Base-by-base conservation (phyloP, 2,329 filamentous ascomycete species). In the Penicillium sclerotiorum region DNA sequence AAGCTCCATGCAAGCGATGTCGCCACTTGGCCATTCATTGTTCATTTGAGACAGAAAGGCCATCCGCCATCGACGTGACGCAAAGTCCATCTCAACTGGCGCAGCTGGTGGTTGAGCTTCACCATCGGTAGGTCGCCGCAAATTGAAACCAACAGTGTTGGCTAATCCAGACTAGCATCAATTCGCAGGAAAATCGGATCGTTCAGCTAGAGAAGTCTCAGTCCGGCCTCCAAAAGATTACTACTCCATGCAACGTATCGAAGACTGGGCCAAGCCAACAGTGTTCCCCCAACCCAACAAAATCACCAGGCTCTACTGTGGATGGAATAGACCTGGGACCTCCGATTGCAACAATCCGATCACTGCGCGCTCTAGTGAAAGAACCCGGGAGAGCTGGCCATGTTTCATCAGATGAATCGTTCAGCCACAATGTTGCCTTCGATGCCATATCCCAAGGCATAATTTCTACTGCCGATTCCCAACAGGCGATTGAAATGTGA, bases 281-380 rank as follows among this genome's bases (percentile, higher is more conserved):
- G n/a, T n/a, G n/a, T n/a, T n/a, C n/a, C n/a, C n/a, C n/a, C n/a
- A n/a, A n/a, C n/a, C n/a, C n/a, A n/a, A n/a, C n/a, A n/a, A n/a
- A n/a, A n/a, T n/a, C 21, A 12, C 33, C 49, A 18, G 17, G 25
- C 5, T 57, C 57, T 11, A 52, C 33, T 7, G 47, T 61, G 25
- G 57, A 61, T 35, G 42, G 47, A 5, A 56, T 61, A 27, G 45
- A 54, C 15, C 32, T 61, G 11, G 59, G 56, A 7, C 45, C 57
- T 1, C 59, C 57, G 17, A 59, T 61, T 35, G 58, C 53, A 22
- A 61, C 59, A 7, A 53, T 60, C 5, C 54, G 59, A 23, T 59
- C 58, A 1, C 35, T 61, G 11, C 40, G 47, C 5, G 51, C 44
- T 1, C 42, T 60, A 9, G 42, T 21, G 39, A 30, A 28, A 5